Conservation (phyloP, 305 asterid species). For the Ajuga reptans region DNA sequence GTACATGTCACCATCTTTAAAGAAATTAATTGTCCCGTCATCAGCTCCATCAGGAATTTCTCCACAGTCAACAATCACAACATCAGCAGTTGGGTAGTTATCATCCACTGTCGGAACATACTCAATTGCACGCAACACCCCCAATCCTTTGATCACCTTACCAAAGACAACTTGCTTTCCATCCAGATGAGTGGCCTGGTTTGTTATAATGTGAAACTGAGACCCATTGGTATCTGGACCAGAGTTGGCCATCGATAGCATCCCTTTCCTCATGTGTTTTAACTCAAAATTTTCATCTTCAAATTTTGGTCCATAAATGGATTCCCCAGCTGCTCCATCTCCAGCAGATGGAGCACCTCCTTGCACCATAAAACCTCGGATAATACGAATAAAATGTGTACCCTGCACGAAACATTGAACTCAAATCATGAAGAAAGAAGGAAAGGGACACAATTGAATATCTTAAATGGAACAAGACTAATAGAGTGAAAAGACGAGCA, state of each 20-base stretch:
- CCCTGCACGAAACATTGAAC: conserved; percentile 40
- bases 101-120: conserved; percentile 43
- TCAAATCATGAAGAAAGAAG: conserved; percentile 1
- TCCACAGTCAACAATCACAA: conserved; percentile 60
- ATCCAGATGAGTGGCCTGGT: conserved; percentile 64
- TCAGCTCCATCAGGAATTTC: conserved; percentile 73
- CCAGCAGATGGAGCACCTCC: conserved; percentile 69
- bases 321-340: conserved; percentile 63
- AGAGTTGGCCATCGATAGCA: conserved; percentile 77
- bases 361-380: conserved; percentile 70
- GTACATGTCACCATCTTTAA: conserved; percentile 73
- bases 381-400: conserved; percentile 47
- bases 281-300: conserved; percentile 87
- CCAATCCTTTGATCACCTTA: conserved; percentile 77
- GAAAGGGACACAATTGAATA: not conserved
- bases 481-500: not conserved
- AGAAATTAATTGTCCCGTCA: conserved; percentile 72
- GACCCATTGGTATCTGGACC: conserved; percentile 84
- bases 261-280: conserved; percentile 79
- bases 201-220: conserved; percentile 66
- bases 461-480: not conserved
- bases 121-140: conserved; percentile 69
- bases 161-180: conserved; percentile 94
- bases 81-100: conserved; percentile 47
- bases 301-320: conserved; percentile 71